Evolutionary conservation across 2,329 filamentous ascomycete genomes (phyloP), one percentile per base, ranked within the genome.

Genomic region (Ceratocystis harringtonii): DNA sequence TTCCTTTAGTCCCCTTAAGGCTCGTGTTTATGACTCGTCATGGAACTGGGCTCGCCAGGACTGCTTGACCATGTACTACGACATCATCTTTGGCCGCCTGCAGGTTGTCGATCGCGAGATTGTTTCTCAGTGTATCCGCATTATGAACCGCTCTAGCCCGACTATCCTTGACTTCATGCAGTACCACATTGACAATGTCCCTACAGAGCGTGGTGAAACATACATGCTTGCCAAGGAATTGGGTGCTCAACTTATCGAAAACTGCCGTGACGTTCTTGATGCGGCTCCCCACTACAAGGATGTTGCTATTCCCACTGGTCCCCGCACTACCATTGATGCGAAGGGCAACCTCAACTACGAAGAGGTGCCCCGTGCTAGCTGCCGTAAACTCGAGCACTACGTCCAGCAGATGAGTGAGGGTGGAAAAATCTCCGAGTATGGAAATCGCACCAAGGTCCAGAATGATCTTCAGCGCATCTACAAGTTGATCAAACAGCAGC

Each of bases 41-140:
- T 99, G 94, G 94, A 99, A 99, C 76, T 99, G 94, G 94, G 94
- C 91, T 68, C 88, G 94, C 63, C 94, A 99, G 75, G 94, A 99
- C 75, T 94, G 92, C 32, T 84, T 99, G 64, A 94, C 83, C 79
- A 99, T 99, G 92, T 99, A 94, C 80, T 99, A 91, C 78, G 94
- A 99, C 73, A 95, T 99, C 73, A 96, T 99, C 73, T 99, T 99
- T 72, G 94, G 94, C 67, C 86, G 94, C 68, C 84, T 99, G 64
- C 85, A 94, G 79, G 90, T 87, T 62, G 89, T 99, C 50, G 94
- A 99, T 72, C 89, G 94, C 69, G 94, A 99, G 76, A 99, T 97
- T 71, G 94, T 99, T 74, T 96, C 92, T 77, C 92, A 92, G 75
- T 99, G 94, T 78, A 97, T 99, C 73, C 89, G 90, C 70, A 94